Percentiles rank a stretch among this genome's conserved stretches.
Conservation (phyloP, 495 filamentous ascomycete species). For the Penicillium psychrofluorescens region DNA sequence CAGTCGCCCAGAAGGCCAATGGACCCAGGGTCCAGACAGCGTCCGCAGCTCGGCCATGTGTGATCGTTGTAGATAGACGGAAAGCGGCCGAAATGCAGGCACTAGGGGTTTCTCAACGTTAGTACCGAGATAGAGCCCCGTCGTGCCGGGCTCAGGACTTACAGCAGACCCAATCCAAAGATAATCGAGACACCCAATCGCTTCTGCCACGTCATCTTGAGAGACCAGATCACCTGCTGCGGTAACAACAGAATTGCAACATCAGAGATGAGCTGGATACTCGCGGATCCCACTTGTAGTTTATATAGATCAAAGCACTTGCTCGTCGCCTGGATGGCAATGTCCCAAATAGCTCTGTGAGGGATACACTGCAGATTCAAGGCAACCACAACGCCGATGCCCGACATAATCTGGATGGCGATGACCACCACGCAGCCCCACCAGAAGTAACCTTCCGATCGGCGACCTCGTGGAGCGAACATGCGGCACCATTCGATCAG, state of each 20-base stretch:
- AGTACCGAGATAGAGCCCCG: no score
- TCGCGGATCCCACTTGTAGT: constrained; percentile 20
- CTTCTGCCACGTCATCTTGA: constrained; percentile 28
- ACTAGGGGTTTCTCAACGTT: no score
- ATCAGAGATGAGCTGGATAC: constrained; percentile 32
- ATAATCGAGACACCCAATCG: constrained; percentile 37
- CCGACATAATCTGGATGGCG: constrained; percentile 11
- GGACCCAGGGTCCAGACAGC: neutral
- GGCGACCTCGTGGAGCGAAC: constrained; percentile 9
- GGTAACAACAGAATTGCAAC: constrained; percentile 31
- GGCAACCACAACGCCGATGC: constrained; percentile 7
- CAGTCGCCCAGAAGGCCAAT: constrained; percentile 17
- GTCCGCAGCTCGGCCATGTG: no score
- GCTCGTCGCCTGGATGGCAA: constrained; percentile 6
- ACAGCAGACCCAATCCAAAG: constrained; percentile 34
- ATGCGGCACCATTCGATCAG: constrained; percentile 15
- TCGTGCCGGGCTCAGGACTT: constrained; percentile 1
- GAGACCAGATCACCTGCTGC: constrained; percentile 26
- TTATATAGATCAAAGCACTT: constrained; percentile 15
- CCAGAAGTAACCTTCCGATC: constrained; percentile 12
- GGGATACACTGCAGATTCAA: constrained; percentile 13
- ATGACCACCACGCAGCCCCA: constrained; percentile 10
- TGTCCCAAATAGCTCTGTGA: constrained; percentile 14
- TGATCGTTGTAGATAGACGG: no score
- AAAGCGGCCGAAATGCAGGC: no score